These are phyloP conservation scores for Alternaria brassicicola DNA, from an alignment of 2,329 filamentous ascomycete genomes.

Conservation along the genomic window DNA sequence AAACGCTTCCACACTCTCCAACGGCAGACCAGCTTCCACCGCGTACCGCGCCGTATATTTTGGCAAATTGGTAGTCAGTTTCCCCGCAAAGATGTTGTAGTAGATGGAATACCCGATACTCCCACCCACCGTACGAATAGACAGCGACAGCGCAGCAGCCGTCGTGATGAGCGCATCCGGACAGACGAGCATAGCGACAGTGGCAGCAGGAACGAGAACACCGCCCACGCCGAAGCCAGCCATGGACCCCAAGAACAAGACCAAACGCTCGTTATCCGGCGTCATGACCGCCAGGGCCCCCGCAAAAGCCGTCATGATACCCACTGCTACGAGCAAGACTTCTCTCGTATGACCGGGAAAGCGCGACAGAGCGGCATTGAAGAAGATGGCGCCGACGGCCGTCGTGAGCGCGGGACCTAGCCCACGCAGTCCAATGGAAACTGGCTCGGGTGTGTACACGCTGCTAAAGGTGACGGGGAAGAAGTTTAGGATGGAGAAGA, in stretches of 20 bases:
- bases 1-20: conserved; percentile 44
- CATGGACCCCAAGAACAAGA: conserved; percentile 39
- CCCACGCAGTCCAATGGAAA: not conserved
- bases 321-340: conserved; percentile 38
- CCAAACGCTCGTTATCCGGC: conserved; percentile 39
- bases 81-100: conserved; percentile 45
- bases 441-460: not conserved
- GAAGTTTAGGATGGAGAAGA: not conserved
- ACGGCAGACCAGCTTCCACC: conserved; percentile 49
- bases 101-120: conserved; percentile 47
- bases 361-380: conserved; percentile 37
- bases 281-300: conserved; percentile 40
- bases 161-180: conserved; percentile 45
- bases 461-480: not conserved
- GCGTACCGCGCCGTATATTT: conserved; percentile 36
- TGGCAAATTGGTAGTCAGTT: conserved; percentile 34
- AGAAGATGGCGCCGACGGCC: conserved; percentile 16
- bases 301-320: conserved; percentile 42
- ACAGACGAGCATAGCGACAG: conserved; percentile 43
- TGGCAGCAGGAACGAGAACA: conserved; percentile 44
- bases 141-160: conserved; percentile 52
- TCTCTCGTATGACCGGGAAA: conserved; percentile 33
- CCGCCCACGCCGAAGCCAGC: conserved; percentile 49
- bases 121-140: conserved; percentile 52
- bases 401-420: not conserved